Base-by-base conservation (phyloP, 495 filamentous ascomycete species). In the Massariosphaeria phaeospora region DNA sequence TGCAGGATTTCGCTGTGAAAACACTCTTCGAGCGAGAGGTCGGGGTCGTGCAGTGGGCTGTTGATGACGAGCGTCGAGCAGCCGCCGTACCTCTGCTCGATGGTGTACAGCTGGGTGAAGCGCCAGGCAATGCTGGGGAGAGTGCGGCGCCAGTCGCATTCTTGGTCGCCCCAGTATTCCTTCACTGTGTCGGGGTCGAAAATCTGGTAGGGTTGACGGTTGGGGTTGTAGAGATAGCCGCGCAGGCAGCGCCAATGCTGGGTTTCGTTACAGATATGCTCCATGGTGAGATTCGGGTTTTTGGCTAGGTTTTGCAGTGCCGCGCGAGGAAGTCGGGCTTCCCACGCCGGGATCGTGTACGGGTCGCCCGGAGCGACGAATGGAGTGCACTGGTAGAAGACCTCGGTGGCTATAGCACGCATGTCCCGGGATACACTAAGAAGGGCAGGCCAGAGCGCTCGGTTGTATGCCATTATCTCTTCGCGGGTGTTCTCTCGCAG, bases 281-380 rank as follows among this genome's bases (percentile, higher is more conserved):
- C 40, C 40, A 43, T 21, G 40, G 13, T 12, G 40, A 43, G 40
- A 18, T 21, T 43, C 17, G 3, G 12, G 23, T 43, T 43, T 12
- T 26, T 3, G 3, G 18, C 12, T 3, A 47, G 43, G 21, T 47
- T 23, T 18, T 8, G 10, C 12, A 49, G 46, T 20, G 46, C 46
- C 4, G 4, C 15, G 46, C 2, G 9, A 9, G 46, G 46, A 10
- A 49, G 46, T 10, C 46, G 46, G 10, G 46, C 29, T 18, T 49
- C 46, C 46, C 46, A 49, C 15, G 23, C 30, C 3, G 46, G 46
- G 11, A 49, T 30, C 10, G 46, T 35, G 26, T 17, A 49, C n/a
- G 46, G 46, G 46, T 49, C 46, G 18, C 21, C 15, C 18, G 46
- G 46, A 4, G 46, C 46, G 46, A 38, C 23, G 23, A 49, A 49